Percentiles rank a stretch among this genome's conserved stretches.
Conservation (phyloP, 2,329 filamentous ascomycete genomes). For the Penicillium palitans region DNA sequence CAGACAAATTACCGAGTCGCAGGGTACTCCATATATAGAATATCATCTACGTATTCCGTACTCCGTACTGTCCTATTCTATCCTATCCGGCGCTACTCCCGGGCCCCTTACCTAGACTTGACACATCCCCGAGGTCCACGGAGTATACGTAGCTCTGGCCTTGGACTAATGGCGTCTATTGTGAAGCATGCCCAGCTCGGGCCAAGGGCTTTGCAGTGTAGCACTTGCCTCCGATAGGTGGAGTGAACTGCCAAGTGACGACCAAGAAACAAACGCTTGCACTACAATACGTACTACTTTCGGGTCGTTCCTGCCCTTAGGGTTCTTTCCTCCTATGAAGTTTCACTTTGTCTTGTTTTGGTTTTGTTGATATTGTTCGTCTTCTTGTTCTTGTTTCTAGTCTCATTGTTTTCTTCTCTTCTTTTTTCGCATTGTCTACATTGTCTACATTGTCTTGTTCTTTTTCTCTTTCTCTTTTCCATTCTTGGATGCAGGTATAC, state of each 20-base stretch:
- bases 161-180: conserved; percentile 3
- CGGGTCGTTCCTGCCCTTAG: conserved; percentile 1
- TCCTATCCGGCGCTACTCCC: conserved; percentile 3
- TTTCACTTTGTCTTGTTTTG: conserved; percentile 2
- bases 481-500: conserved; percentile 10
- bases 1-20: conserved; percentile 20
- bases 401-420: background rate
- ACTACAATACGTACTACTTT: background rate
- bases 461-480: background rate
- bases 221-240: conserved; percentile 18
- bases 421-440: background rate
- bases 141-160: conserved; percentile 1
- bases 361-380: background rate
- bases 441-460: background rate
- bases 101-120: conserved; percentile 11
- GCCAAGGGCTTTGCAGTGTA: conserved; percentile 13
- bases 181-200: conserved; percentile 11
- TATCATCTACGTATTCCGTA: background rate
- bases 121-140: conserved; percentile 8
- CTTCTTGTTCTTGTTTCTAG: background rate
- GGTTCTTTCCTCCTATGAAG: background rate
- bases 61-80: background rate
- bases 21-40: background rate
- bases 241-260: conserved; percentile 1
- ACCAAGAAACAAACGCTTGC: conserved; percentile 13